phyloP scores from a whole-genome alignment of 1,284 basidiomycete genomes.

The Apiotrichum akiyoshidainum region DNA sequence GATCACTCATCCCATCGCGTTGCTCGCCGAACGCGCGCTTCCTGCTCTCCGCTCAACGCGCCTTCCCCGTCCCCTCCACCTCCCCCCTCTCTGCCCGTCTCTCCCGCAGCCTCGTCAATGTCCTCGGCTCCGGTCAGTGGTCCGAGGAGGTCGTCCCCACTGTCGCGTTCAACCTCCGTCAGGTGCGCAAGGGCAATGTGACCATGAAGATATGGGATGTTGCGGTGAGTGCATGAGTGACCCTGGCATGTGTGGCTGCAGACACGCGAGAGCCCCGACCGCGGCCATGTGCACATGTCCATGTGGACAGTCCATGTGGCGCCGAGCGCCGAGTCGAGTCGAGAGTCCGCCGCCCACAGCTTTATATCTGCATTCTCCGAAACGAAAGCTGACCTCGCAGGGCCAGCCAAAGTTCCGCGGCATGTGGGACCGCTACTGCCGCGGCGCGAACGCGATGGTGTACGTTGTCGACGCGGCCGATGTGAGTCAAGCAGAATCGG shows the following conservation, averaged over 20 bases:
- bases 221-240: slow-evolving; percentile 55
- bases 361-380: background rate
- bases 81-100: background rate
- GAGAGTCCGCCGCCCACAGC: no score
- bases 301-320: no score
- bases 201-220: slow-evolving; percentile 95
- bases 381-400: slow-evolving; percentile 15
- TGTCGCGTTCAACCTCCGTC: slow-evolving; percentile 72
- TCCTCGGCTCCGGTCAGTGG: slow-evolving; percentile 86
- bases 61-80: no score
- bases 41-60: background rate
- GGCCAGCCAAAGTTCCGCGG: slow-evolving; percentile 89
- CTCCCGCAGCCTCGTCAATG: slow-evolving; percentile 71
- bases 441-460: slow-evolving; percentile 91
- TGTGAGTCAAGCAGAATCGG: slow-evolving; percentile 53
- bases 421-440: slow-evolving; percentile 86
- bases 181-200: slow-evolving; percentile 79
- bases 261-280: background rate
- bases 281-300: background rate
- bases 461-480: slow-evolving; percentile 88
- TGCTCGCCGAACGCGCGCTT: background rate
- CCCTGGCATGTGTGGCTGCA: background rate
- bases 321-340: no score
- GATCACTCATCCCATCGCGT: no score
- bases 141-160: slow-evolving; percentile 92